Evolutionary conservation across 2,329 filamentous ascomycete genomes (phyloP).

Genomic region (Gyromitra esculenta): DNA sequence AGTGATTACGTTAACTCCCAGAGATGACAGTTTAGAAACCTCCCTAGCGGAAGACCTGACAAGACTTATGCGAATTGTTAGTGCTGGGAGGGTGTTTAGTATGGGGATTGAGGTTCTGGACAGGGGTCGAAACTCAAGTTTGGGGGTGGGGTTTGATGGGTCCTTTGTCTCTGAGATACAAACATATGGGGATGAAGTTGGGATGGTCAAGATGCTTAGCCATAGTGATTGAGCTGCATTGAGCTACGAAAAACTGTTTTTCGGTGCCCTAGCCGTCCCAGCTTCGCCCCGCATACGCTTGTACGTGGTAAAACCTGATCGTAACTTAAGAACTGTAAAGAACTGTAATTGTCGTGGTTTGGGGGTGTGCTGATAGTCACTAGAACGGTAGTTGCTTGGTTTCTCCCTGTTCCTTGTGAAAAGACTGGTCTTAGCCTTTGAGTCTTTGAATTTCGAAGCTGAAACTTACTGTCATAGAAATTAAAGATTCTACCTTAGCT

Average conservation of each 20-base stretch:
- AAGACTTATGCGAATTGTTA: neutral
- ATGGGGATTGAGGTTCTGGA: neutral
- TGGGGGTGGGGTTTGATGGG: neutral
- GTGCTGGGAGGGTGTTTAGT: neutral
- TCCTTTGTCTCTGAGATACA: no score
- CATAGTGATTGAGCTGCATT: no score
- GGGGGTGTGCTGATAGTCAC: neutral
- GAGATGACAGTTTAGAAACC: neutral
- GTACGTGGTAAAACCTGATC: no score
- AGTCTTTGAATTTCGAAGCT: neutral
- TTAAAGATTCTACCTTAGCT: neutral
- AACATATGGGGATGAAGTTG: no score
- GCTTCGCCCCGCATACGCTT: no score
- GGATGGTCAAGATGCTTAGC: no score
- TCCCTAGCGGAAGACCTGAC: neutral
- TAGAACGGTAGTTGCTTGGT: neutral
- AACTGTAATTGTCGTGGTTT: neutral
- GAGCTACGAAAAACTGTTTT: no score
- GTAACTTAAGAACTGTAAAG: no score
- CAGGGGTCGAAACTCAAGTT: neutral
- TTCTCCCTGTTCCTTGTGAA: neutral
- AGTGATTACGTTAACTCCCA: neutral
- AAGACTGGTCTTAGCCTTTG: neutral
- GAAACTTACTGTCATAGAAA: neutral
- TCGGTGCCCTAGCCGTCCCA: no score